Conservation (phyloP, 2,329 filamentous ascomycete species). For the Sporothrix dimorphospora region DNA sequence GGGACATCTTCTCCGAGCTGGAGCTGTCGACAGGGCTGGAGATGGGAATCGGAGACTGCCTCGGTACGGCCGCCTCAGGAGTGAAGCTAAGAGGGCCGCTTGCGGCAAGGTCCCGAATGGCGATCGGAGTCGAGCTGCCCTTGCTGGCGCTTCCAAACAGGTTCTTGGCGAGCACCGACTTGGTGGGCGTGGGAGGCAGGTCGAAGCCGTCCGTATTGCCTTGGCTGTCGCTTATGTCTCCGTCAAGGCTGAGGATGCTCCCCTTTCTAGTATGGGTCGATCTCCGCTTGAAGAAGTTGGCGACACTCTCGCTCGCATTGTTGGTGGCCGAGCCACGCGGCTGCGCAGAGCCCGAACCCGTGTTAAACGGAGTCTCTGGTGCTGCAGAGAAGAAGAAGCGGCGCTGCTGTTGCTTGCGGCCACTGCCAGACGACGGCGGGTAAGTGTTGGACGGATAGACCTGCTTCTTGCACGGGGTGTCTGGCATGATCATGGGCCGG, state of each 20-base stretch:
- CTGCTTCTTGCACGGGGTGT: constrained; percentile 94
- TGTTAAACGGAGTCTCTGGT: constrained; percentile 80
- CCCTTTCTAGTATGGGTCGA: constrained; percentile 54
- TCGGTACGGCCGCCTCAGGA: constrained; percentile 7
- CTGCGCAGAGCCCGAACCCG: constrained; percentile 46
- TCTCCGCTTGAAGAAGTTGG: constrained; percentile 67
- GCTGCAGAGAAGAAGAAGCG: constrained; percentile 69
- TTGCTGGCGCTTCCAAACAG: constrained; percentile 34
- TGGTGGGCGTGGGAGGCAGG: constrained; percentile 92
- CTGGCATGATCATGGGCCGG: constrained; percentile 75
- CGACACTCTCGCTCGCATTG: constrained; percentile 45
- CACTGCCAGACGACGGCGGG: constrained; percentile 62
- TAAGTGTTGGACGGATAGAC: constrained; percentile 69
- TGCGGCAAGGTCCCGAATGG: constrained; percentile 28
- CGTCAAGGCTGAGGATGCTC: constrained; percentile 81
- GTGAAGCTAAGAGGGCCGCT: constrained; percentile 20
- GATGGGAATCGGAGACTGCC: constrained; percentile 1
- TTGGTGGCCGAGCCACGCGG: constrained; percentile 46
- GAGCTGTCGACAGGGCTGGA: constrained; percentile 58
- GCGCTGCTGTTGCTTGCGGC: constrained; percentile 59
- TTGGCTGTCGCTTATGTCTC: constrained; percentile 57
- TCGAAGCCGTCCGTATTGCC: constrained; percentile 61
- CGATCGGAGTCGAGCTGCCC: constrained; percentile 32
- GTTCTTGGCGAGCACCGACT: constrained; percentile 56
- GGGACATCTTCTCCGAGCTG: constrained; percentile 56